These are phyloP conservation scores for Fagus crenata DNA, from an alignment of 306 rosid genomes.

Conservation along the genomic window DNA sequence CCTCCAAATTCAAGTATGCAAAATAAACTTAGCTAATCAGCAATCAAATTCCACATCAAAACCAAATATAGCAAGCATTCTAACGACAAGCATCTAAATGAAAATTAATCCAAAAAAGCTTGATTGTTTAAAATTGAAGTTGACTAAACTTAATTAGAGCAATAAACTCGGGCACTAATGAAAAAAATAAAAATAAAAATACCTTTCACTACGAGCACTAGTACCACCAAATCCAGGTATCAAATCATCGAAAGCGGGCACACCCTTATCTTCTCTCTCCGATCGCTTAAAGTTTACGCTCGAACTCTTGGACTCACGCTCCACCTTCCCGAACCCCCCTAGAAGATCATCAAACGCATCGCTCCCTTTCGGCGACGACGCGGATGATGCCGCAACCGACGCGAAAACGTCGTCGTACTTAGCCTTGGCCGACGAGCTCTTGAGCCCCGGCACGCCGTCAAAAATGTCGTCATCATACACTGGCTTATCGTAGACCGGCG, in stretches of 20 bases:
- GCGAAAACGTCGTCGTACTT: conserved; percentile 61
- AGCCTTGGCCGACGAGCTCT: conserved; percentile 53
- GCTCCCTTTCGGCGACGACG: conserved; percentile 45
- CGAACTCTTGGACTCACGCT: conserved; percentile 51
- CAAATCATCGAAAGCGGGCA: conserved; percentile 68
- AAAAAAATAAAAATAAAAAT: conserved; percentile 4
- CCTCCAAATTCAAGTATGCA: background rate
- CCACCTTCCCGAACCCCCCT: conserved; percentile 73
- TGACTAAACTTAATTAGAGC: conserved; percentile 22
- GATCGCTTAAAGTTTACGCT: conserved; percentile 38
- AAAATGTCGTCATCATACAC: conserved; percentile 90
- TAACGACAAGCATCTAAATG: background rate
- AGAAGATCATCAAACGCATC: conserved; percentile 77
- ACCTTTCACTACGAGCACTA: conserved; percentile 62
- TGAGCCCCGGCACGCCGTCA: conserved; percentile 79
- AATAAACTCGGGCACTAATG: conserved; percentile 18
- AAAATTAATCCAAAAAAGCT: background rate
- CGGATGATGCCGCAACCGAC: conserved; percentile 39
- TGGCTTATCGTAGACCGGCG: conserved; percentile 72
- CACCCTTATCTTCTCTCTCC: conserved; percentile 51
- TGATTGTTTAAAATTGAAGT: background rate
- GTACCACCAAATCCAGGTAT: conserved; percentile 74
- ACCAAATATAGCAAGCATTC: background rate
- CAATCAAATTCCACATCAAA: background rate
- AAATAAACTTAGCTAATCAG: background rate